These are phyloP conservation scores for Dianthus caryophyllus DNA, from an alignment of 148 eudicot species.

Conservation along the genomic window DNA sequence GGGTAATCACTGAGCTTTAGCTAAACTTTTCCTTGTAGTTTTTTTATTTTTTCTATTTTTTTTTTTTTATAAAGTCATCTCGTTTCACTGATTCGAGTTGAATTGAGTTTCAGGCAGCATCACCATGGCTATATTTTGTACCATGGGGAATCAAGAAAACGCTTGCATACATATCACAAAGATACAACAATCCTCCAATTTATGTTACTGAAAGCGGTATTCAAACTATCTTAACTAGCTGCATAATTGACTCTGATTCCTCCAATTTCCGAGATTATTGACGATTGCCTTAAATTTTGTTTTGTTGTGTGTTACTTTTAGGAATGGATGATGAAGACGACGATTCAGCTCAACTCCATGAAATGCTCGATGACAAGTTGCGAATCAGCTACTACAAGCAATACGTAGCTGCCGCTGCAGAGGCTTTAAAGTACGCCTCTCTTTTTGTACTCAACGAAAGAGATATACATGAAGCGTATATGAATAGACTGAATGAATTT, in stretches of 20 bases:
- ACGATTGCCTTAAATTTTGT: too few species aligned
- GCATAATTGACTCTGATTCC: background rate
- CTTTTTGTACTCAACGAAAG: background rate
- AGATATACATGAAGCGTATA: too few species aligned
- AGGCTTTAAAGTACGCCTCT: conserved; percentile 53
- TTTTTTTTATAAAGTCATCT: background rate
- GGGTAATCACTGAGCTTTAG: conserved; percentile 35
- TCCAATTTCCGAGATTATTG: background rate
- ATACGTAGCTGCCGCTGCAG: conserved; percentile 60
- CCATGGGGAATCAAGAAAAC: conserved; percentile 78
- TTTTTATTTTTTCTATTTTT: background rate
- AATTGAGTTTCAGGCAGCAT: conserved; percentile 65
- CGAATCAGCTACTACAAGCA: conserved; percentile 63
- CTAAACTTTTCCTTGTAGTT: background rate
- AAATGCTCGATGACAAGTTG: conserved; percentile 73
- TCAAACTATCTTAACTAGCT: conserved; percentile 6
- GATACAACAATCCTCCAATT: conserved; percentile 60
- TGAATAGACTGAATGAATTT: background rate
- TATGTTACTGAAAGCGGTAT: conserved; percentile 79
- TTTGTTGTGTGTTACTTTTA: conserved; percentile 23
- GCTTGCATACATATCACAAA: conserved; percentile 44
- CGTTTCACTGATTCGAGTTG: conserved; percentile 18
- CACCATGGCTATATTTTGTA: conserved; percentile 77
- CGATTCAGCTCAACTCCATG: conserved; percentile 40
- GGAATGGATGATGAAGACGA: conserved; percentile 83